Percentiles rank a stretch among this genome's conserved stretches.
Conservation (phyloP, 306 rosid genomes). For the Prinsepia uniflora region DNA sequence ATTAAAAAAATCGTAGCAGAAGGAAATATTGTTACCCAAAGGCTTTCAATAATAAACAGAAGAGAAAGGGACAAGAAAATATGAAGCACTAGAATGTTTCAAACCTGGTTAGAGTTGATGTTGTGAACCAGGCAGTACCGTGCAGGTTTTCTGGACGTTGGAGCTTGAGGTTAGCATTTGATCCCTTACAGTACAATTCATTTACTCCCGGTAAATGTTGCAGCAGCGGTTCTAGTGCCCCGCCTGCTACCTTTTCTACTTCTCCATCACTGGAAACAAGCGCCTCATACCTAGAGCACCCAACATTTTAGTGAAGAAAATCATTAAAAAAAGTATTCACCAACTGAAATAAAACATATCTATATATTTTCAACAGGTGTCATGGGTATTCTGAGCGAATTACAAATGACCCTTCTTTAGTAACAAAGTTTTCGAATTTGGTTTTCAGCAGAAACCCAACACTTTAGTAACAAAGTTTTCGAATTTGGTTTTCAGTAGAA, state of each 20-base stretch:
- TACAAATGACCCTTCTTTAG: background rate
- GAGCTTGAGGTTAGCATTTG: constrained; percentile 55
- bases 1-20: background rate
- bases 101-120: constrained; percentile 75
- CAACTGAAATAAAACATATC: background rate
- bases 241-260: constrained; percentile 51
- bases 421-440: background rate
- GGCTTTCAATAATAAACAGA: background rate
- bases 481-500: background rate
- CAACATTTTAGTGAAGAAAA: background rate
- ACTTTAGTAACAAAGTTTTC: background rate
- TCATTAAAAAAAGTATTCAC: background rate
- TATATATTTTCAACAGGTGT: background rate
- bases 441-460: background rate
- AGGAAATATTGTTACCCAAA: background rate
- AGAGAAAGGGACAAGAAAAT: constrained; percentile 12
- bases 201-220: constrained; percentile 61
- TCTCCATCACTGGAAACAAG: constrained; percentile 45
- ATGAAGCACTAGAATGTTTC: constrained; percentile 16
- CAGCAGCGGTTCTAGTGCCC: constrained; percentile 59
- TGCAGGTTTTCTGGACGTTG: constrained; percentile 47
- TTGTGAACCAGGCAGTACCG: constrained; percentile 76
- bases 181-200: constrained; percentile 51
- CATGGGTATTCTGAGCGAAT: background rate
- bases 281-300: constrained; percentile 61